Evolutionary conservation across 2,329 filamentous ascomycete species (phyloP), one percentile per base, ranked within the genome.

Genomic region (Mycocentrospora acerina): DNA sequence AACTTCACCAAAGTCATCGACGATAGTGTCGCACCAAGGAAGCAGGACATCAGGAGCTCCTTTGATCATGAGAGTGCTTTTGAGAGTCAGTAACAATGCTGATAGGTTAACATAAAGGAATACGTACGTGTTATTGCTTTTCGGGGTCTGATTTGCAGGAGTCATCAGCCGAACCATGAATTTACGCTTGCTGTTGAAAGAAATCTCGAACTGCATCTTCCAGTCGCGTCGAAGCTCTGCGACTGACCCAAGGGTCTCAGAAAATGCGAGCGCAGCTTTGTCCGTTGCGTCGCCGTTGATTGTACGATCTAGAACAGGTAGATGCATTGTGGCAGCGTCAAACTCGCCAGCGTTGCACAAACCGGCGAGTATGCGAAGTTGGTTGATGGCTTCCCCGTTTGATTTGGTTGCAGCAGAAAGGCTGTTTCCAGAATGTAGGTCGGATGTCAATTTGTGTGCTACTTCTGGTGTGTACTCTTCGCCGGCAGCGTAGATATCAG

Each of bases 111-210:
- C 22, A 7, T 13, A 1, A 9, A 6, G 14, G 1, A 13, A 19
- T 18, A 51, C 53, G 37, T 44, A 56, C 48, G 55, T 53, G 12
- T 53, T 53, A 29, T 55, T 57, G 24, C 44, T 41, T 4, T 48
- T 53, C 31, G 53, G 59, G 19, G 68, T 59, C 54, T 50, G 60
- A 46, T 40, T 50, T 43, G 40, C 52, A 50, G 57, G 60, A 9
- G 71, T 71, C 32, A 84, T 78, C 1, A 82, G 76, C 24, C 80
- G 76, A 37, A 90, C 78, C 81, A 89, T 90, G 60, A 82, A 90
- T 66, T 90, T 90, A 69, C 89, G 90, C 71, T 88, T 88, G 68
- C 83, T 88, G 69, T 90, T 90, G 64, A 90, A 90, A 0, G 83
- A 79, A 18, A 69, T 60, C 34, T 65, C 62, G 51, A 82, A 89